Evolutionary conservation across 495 filamentous ascomycete genomes (phyloP).

Genomic region (Rhypophila decipiens): DNA sequence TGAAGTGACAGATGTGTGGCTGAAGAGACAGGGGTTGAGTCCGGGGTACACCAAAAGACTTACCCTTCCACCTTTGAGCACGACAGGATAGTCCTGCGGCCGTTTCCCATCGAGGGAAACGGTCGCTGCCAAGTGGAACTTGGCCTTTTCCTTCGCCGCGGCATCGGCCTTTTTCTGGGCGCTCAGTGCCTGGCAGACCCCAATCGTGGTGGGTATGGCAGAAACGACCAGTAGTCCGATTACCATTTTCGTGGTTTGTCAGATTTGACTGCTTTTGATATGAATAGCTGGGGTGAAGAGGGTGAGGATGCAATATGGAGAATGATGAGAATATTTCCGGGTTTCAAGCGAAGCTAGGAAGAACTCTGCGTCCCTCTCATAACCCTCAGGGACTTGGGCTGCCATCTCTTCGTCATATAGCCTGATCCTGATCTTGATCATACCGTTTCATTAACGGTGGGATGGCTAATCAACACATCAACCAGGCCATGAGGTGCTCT

Average conservation of each 20-base stretch:
- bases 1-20: neutral
- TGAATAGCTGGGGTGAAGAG: too few relatives aligned
- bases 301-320: too few relatives aligned
- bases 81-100: conserved; percentile 30
- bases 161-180: conserved; percentile 44
- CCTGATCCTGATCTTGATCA: neutral
- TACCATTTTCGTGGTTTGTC: conserved; percentile 18
- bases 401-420: conserved; percentile 15
- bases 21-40: neutral
- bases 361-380: too few relatives aligned
- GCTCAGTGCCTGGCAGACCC: conserved; percentile 43
- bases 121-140: conserved; percentile 41
- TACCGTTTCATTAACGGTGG: conserved; percentile 7
- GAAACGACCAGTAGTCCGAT: conserved; percentile 42
- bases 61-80: conserved; percentile 42
- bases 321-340: too few relatives aligned
- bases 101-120: conserved; percentile 34
- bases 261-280: neutral
- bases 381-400: neutral
- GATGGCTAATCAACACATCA: too few relatives aligned
- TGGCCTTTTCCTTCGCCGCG: conserved; percentile 45
- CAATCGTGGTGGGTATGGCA: conserved; percentile 44
- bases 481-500: neutral
- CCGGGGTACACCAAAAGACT: conserved; percentile 9
- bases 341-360: too few relatives aligned